Evolutionary conservation across 768 basidiomycete genomes (phyloP).

Genomic region (Psilocybe cubensis): DNA sequence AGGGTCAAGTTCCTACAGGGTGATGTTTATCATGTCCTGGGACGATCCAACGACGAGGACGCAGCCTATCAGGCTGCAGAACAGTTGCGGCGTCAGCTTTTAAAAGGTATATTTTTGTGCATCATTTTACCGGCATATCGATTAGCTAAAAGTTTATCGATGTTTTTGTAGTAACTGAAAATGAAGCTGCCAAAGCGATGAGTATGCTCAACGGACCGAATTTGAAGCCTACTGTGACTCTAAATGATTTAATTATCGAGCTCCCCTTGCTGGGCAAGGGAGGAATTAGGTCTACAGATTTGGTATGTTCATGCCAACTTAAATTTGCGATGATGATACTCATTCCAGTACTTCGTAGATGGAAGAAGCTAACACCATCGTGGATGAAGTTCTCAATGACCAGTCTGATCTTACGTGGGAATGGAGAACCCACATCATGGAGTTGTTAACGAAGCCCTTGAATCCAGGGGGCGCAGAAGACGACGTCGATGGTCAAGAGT

Average conservation of each 20-base stretch:
- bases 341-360: conserved; percentile 43
- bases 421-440: conserved; percentile 71
- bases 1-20: conserved; percentile 81
- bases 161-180: conserved; percentile 65
- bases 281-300: conserved; percentile 41
- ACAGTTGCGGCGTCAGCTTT: conserved; percentile 59
- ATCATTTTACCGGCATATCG: no score
- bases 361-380: conserved; percentile 68
- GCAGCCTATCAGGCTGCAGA: conserved; percentile 75
- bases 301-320: conserved; percentile 36
- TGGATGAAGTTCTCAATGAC: conserved; percentile 69
- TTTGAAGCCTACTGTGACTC: conserved; percentile 47
- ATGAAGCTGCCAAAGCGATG: conserved; percentile 61
- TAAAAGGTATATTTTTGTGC: conserved; percentile 49
- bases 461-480: conserved; percentile 53
- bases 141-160: no score
- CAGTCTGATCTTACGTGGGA: conserved; percentile 76
- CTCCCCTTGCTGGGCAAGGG: conserved; percentile 51
- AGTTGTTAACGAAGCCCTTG: conserved; percentile 61
- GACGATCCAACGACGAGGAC: conserved; percentile 58
- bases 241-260: conserved; percentile 51
- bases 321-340: not conserved
- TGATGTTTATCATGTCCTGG: conserved; percentile 76
- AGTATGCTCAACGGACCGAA: conserved; percentile 45
- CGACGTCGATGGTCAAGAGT: conserved; percentile 81